Evolutionary conservation across 805 yeast species (phyloP).

Genomic region (Ogataea neopini): DNA sequence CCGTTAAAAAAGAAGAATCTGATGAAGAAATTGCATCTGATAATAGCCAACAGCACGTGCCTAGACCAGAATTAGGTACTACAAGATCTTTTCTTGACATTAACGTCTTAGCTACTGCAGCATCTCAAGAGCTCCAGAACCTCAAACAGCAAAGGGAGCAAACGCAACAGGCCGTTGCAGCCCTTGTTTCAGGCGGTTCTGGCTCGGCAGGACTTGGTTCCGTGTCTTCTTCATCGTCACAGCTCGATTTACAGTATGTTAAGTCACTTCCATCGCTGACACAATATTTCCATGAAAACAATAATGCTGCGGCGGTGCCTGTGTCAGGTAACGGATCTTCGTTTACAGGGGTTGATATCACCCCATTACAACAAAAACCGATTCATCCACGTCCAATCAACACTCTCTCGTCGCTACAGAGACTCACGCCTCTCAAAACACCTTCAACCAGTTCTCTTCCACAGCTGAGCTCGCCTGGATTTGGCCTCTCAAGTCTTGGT

Average conservation of each 20-base stretch:
- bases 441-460: conserved; percentile 20
- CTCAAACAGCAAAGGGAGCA: conserved; percentile 34
- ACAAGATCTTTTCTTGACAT: conserved; percentile 40
- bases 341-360: conserved; percentile 18
- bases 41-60: conserved; percentile 9
- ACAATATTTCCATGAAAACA: conserved; percentile 42
- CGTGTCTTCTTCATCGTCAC: conserved; percentile 5
- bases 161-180: conserved; percentile 24
- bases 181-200: conserved; percentile 19
- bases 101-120: conserved; percentile 54
- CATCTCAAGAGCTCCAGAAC: conserved; percentile 52
- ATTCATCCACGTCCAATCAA: conserved; percentile 29
- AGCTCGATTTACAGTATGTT: conserved; percentile 37
- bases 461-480: conserved; percentile 10
- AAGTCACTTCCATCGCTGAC: conserved; percentile 54
- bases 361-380: conserved; percentile 25
- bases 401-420: conserved; percentile 45
- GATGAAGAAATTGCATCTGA: conserved; percentile 14
- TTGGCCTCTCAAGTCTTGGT: conserved; percentile 12
- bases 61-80: conserved; percentile 24
- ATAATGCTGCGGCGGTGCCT: too few species aligned
- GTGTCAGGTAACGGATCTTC: conserved; percentile 15
- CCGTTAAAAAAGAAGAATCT: conserved; percentile 18
- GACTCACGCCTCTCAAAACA: conserved; percentile 43
- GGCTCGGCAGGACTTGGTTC: not conserved